A percentile compares a stretch with the other conserved stretches of the same genome.
Conservation (phyloP, 1,139 yeast genomes). For the Diutina pseudorugosa region DNA sequence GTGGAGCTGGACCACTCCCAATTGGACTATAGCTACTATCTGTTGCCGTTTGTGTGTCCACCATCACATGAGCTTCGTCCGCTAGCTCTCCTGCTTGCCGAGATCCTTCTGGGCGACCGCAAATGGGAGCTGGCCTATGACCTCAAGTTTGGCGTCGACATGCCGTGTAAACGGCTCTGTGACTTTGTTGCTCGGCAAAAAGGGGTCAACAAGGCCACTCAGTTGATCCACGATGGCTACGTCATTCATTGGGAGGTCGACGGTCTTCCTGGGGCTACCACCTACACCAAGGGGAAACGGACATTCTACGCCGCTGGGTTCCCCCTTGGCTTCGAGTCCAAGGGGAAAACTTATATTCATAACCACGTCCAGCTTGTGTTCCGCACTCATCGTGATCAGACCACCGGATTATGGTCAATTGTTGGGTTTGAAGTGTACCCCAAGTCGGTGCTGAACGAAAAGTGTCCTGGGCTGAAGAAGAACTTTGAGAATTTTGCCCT, state of each 20-base stretch:
- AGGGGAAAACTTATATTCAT: slow-evolving; percentile 47
- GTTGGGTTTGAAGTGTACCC: slow-evolving; percentile 92
- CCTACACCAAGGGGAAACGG: slow-evolving; percentile 44
- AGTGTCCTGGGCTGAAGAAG: slow-evolving; percentile 60
- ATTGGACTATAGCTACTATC: slow-evolving; percentile 68
- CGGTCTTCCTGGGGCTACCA: slow-evolving; percentile 82
- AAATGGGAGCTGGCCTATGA: slow-evolving; percentile 64
- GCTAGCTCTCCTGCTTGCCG: slow-evolving; percentile 60
- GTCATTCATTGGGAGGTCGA: slow-evolving; percentile 79
- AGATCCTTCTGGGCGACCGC: slow-evolving; percentile 71
- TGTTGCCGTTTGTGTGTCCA: slow-evolving; percentile 62
- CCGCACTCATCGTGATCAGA: slow-evolving; percentile 49
- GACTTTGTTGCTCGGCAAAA: slow-evolving; percentile 40
- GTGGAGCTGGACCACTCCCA: slow-evolving; percentile 69
- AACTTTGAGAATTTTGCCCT: slow-evolving; percentile 44
- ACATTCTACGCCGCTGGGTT: slow-evolving; percentile 83
- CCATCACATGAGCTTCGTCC: slow-evolving; percentile 29
- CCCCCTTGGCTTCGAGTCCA: slow-evolving; percentile 56
- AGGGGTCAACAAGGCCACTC: slow-evolving; percentile 44
- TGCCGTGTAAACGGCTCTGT: slow-evolving; percentile 56
- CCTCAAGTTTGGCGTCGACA: slow-evolving; percentile 48
- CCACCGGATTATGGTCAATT: slow-evolving; percentile 37
- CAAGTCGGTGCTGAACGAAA: slow-evolving; percentile 54
- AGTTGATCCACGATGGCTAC: slow-evolving; percentile 56
- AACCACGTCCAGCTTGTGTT: slow-evolving; percentile 77